Conservation (phyloP, 169 alveolate species). For the Plasmodium berghei region DNA sequence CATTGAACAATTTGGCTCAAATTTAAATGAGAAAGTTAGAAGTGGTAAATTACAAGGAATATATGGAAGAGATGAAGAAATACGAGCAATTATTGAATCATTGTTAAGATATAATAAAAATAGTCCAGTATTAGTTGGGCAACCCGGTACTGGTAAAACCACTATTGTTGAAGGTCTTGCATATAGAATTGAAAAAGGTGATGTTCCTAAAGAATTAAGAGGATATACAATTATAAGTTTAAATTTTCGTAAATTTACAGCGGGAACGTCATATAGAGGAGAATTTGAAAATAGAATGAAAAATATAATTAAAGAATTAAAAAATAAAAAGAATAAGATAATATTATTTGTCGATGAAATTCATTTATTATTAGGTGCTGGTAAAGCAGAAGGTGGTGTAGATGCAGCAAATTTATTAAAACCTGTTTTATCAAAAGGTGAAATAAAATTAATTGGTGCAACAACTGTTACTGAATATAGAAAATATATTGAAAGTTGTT, state of each 20-base stretch:
- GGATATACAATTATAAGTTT: constrained; percentile 73
- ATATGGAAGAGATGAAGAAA: constrained; percentile 78
- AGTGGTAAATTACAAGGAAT: constrained; percentile 66
- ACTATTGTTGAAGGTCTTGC: constrained; percentile 75
- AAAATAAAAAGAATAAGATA: constrained; percentile 66
- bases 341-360: constrained; percentile 81
- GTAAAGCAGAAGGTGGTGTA: constrained; percentile 78
- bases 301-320: constrained; percentile 70
- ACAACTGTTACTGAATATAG: constrained; percentile 79
- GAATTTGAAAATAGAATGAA: constrained; percentile 77
- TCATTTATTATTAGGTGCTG: constrained; percentile 78
- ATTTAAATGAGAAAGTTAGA: constrained; percentile 72
- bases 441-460: constrained; percentile 79
- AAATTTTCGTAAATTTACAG: constrained; percentile 61
- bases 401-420: constrained; percentile 78
- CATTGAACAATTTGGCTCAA: constrained; percentile 72
- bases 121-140: constrained; percentile 76
- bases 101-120: constrained; percentile 61
- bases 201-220: constrained; percentile 66
- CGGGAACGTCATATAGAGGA: constrained; percentile 77
- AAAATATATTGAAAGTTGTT: constrained; percentile 76
- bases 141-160: constrained; percentile 76
- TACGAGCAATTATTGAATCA: constrained; percentile 70
- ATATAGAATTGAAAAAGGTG: constrained; percentile 72
- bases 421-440: constrained; percentile 78